A percentile compares a stretch with the other conserved stretches of the same genome.
Conservation (phyloP, 2,329 filamentous ascomycete genomes). For the Plenodomus lindquistii region DNA sequence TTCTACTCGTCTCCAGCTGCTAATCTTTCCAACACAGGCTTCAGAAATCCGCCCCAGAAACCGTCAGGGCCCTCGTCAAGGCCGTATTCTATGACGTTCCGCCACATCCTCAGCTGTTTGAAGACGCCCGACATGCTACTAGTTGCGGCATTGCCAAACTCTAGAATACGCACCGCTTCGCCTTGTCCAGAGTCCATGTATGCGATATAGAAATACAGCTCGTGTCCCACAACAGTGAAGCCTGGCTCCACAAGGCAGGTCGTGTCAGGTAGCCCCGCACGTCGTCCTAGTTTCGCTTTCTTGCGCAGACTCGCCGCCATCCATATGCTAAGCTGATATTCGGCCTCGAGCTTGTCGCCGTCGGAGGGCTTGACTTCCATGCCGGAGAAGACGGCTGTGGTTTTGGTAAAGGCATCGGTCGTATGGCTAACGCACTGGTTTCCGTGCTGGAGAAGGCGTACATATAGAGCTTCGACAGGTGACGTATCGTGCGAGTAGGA, state of each 20-base stretch:
- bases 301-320: constrained; percentile 5
- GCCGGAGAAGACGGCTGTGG: constrained; percentile 7
- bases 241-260: constrained; percentile 10
- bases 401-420: constrained; percentile 12
- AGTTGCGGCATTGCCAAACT: constrained; percentile 5
- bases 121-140: constrained; percentile 10
- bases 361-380: constrained; percentile 8
- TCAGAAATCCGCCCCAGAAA: constrained; percentile 10
- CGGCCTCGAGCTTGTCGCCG: constrained; percentile 7
- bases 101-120: constrained; percentile 7
- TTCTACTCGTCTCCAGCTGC: constrained; percentile 3
- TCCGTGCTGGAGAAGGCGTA: constrained; percentile 2
- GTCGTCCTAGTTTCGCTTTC: constrained; percentile 8
- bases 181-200: constrained; percentile 5
- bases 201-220: constrained; percentile 11
- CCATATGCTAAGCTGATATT: constrained; percentile 15
- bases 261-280: constrained; percentile 5
- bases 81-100: constrained; percentile 11
- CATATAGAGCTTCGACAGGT: constrained; percentile 4
- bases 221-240: constrained; percentile 11
- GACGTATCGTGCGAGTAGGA: constrained; percentile 5
- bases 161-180: constrained; percentile 9
- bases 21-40: constrained; percentile 8
- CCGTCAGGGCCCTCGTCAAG: constrained; percentile 7
- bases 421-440: constrained; percentile 11